Evolutionary conservation across 192 early-diverging fungal genomes (phyloP).

Genomic region (Phlyctochytrium arcticum): DNA sequence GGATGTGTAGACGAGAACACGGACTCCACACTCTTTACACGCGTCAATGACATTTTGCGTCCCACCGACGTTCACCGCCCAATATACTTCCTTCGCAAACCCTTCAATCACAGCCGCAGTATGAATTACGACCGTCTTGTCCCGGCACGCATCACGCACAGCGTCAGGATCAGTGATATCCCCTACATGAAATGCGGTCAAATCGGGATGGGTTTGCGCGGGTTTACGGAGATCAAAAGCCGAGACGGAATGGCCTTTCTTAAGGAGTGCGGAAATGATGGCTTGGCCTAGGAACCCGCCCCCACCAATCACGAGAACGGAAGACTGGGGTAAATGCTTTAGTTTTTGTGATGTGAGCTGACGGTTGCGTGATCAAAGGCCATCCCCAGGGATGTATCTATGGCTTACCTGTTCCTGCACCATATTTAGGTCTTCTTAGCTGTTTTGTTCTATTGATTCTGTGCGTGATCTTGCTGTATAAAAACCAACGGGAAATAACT

Average conservation of each 20-base stretch:
- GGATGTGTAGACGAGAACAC: conserved; percentile 77
- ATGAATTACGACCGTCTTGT: conserved; percentile 76
- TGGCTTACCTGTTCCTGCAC: too few relatives aligned
- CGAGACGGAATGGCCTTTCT: conserved; percentile 52
- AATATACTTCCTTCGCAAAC: conserved; percentile 60
- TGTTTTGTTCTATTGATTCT: too few relatives aligned
- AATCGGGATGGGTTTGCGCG: conserved; percentile 19
- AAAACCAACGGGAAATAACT: too few relatives aligned
- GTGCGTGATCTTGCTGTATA: too few relatives aligned
- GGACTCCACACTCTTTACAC: conserved; percentile 60
- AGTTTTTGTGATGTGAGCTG: too few relatives aligned
- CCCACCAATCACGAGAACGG: conserved; percentile 62
- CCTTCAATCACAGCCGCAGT: conserved; percentile 85
- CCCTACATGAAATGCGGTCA: conserved; percentile 47
- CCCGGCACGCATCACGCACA: conserved; percentile 58
- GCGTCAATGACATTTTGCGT: conserved; percentile 80
- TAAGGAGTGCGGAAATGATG: conserved; percentile 71
- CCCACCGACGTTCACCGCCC: conserved; percentile 74
- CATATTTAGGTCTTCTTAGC: too few relatives aligned
- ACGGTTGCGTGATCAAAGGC: too few relatives aligned
- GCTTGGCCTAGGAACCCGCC: conserved; percentile 83
- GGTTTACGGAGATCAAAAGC: conserved; percentile 80
- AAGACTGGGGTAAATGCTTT: too few relatives aligned
- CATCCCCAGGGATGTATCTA: too few relatives aligned
- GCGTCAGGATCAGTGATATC: conserved; percentile 53